Conservation (phyloP, 345 rosid genomes). For the Eucalyptus albens region DNA sequence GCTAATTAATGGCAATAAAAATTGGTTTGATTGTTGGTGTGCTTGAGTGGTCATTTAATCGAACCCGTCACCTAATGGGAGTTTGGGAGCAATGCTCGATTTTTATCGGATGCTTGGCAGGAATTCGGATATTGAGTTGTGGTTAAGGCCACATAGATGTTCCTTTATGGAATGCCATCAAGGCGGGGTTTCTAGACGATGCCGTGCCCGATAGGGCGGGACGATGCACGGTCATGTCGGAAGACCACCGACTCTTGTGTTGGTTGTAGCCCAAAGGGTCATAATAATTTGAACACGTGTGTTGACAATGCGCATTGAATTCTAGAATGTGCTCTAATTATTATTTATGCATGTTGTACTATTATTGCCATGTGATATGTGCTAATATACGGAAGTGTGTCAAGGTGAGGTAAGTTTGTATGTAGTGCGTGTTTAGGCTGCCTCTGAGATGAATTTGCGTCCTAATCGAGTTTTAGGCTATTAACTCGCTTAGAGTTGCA, state of each 20-base stretch:
- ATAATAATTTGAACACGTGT: no score
- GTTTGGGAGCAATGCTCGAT: accelerated
- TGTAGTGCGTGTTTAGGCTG: no score
- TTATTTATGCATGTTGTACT: no score
- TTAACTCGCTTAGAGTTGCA: accelerated
- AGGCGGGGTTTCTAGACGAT: accelerated
- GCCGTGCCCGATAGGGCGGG: accelerated
- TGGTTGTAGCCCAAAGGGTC: accelerated
- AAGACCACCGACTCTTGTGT: no score
- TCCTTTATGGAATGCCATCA: no score
- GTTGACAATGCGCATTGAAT: accelerated
- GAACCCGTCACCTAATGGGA: accelerated
- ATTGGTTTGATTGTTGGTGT: no score
- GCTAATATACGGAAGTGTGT: no score
- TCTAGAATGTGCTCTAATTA: accelerated
- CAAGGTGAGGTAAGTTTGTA: no score
- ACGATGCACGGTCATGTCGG: accelerated
- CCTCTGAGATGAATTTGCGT: accelerated
- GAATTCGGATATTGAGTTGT: accelerated
- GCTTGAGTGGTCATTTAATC: no score
- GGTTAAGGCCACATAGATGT: accelerated
- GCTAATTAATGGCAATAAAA: no score
- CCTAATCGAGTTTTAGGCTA: accelerated
- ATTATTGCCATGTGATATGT: no score
- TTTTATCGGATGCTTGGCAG: accelerated